phyloP scores from a whole-genome alignment of 2,329 filamentous ascomycete genomes.

The Penicillium aurantiogriseum region DNA sequence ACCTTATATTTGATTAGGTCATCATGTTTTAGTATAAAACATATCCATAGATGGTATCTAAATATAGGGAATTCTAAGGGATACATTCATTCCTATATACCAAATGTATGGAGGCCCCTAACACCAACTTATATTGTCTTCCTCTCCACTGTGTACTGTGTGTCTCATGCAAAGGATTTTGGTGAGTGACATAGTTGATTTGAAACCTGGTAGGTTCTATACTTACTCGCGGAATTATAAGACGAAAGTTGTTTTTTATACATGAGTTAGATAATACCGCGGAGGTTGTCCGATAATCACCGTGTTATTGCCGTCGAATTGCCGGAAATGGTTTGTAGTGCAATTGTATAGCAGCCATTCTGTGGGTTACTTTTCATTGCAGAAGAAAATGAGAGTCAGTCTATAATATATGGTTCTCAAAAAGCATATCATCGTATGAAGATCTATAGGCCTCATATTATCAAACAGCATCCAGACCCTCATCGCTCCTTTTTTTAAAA shows the following conservation, averaged over 20 bases:
- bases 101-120: no score
- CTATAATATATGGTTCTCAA: conserved; percentile 2
- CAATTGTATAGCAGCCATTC: no score
- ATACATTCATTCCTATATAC: no score
- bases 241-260: not conserved
- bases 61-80: no score
- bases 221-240: no score
- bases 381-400: not conserved
- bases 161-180: not conserved
- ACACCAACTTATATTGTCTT: not conserved
- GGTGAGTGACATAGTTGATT: not conserved
- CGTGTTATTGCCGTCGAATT: not conserved
- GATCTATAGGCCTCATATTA: conserved; percentile 25
- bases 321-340: not conserved
- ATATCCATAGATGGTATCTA: no score
- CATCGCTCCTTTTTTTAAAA: conserved; percentile 11
- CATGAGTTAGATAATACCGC: not conserved
- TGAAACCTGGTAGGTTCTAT: not conserved
- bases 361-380: not conserved
- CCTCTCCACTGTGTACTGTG: not conserved
- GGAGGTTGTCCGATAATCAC: not conserved
- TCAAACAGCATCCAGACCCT: conserved; percentile 14
- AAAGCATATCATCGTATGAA: conserved; percentile 26
- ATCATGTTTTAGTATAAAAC: no score
- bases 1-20: no score